Evolutionary conservation across 2,329 filamentous ascomycete species (phyloP), one percentile per base, ranked within the genome.

Genomic region (Cladophialophora carrionii): DNA sequence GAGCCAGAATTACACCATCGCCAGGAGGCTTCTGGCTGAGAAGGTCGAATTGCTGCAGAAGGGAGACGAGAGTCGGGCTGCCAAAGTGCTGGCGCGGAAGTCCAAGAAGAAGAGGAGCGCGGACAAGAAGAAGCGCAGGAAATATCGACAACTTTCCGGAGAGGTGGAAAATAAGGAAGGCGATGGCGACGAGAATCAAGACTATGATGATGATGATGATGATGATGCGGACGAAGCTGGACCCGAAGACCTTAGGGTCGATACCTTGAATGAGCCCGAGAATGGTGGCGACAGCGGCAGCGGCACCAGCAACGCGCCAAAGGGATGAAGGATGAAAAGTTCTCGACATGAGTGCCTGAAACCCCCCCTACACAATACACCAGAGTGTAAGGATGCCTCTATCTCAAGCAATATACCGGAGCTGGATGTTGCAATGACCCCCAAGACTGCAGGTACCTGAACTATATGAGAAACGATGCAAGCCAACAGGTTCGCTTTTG

Each of bases 1-100:
- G 20, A 85, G 85, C 63, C 90, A 96, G 78, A 99, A 99, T 76
- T 87, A 93, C 68, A 93, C 90, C 76, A 89, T 91, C 68, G 95
- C 95, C 12, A 85, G 93, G 48, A 83, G 87, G 70, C 81, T 96
- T 49, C 83, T 97, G 32, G 90, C 90, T 26, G 87, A 91, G 71
- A 87, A 85, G 72, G 80, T 91, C n/a, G 95, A 99, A 76, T 83
- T 90, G 70, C 72, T 89, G 41, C 81, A 86, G 71, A 88, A 91
- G 71, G 94, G 94, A 1, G 84, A 87, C 24, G 79, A 87, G 85
- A 90, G 87, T 32, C 95, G 92, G 75, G 85, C 86, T 24, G 84
- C 82, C 4, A 96, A 97, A 80, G 97, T 97, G 84, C 87, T 85
- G 62, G 85, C 88, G 72, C 84, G 91, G 72, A 96, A 96, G 77